Percentiles rank a stretch among this genome's conserved stretches.
Evolutionary conservation across 495 filamentous ascomycete species (phyloP).

Genomic region (Cercophora sp.): DNA sequence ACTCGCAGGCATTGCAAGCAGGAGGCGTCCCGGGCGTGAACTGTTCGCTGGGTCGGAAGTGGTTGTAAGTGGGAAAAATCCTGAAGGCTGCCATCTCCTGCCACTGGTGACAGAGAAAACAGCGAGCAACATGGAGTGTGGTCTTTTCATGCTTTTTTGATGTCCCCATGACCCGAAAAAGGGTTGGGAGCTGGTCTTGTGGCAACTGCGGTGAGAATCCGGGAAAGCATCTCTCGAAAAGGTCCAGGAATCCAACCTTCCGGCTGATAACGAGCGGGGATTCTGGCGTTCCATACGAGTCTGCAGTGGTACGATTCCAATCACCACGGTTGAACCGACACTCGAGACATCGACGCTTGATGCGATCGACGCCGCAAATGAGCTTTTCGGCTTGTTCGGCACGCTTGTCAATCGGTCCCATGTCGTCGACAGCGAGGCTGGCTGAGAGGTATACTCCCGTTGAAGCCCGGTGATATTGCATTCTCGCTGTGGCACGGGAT

Average conservation of each 20-base stretch:
- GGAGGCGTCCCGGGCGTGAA: background rate
- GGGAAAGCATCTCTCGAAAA: constrained; percentile 2
- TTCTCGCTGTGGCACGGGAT: background rate
- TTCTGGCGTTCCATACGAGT: background rate
- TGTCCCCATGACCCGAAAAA: background rate
- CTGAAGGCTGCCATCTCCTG: constrained; percentile 5
- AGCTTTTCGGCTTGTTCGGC: background rate
- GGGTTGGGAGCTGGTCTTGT: background rate
- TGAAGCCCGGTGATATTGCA: background rate
- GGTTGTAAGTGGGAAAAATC: background rate
- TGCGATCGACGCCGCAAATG: constrained; percentile 11
- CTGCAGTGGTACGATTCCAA: background rate
- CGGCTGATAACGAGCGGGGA: constrained; percentile 2
- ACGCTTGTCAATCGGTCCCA: background rate
- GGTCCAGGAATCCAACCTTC: background rate
- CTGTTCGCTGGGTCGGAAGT: background rate
- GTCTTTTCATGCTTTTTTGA: background rate
- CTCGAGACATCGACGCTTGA: constrained; percentile 15
- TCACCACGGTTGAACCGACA: constrained; percentile 8
- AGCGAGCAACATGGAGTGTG: background rate
- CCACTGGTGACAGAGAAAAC: constrained; percentile 4
- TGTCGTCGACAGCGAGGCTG: background rate
- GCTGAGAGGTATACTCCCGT: background rate
- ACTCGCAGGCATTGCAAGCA: no score
- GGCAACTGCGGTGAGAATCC: background rate